phyloP scores from a whole-genome alignment of 129 eudicot genomes.

The Logfia minima region DNA sequence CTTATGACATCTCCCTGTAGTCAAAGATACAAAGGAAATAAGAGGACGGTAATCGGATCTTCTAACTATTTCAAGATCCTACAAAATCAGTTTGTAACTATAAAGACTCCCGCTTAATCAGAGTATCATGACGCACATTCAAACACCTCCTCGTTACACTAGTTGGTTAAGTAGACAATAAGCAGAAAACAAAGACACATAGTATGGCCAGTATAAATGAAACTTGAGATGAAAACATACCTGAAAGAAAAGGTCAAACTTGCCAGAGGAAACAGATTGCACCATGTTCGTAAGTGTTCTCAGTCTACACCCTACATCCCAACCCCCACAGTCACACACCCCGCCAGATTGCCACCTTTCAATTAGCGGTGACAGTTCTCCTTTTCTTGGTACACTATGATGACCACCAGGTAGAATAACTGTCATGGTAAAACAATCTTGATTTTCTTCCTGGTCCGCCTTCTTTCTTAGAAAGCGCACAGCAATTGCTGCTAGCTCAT shows the following conservation, averaged over 20 bases:
- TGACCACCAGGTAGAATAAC: conserved; percentile 75
- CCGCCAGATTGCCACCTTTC: conserved; percentile 84
- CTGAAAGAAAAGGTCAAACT: conserved; percentile 69
- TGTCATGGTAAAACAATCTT: conserved; percentile 42
- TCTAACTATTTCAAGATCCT: background rate
- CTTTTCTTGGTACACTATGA: conserved; percentile 71
- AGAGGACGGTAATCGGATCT: no score
- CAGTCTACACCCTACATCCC: conserved; percentile 87
- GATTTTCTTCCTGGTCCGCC: conserved; percentile 16
- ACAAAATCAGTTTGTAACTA: background rate
- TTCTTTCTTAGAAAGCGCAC: conserved; percentile 39
- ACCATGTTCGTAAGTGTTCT: conserved; percentile 44
- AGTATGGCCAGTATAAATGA: background rate
- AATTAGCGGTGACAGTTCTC: conserved; percentile 68
- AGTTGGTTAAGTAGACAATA: background rate
- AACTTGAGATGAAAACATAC: conserved; percentile 35
- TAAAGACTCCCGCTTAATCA: background rate
- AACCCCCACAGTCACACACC: conserved; percentile 90
- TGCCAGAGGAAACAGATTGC: conserved; percentile 27
- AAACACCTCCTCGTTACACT: background rate
- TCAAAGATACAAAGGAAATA: background rate
- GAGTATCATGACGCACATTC: background rate
- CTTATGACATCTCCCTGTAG: conserved; percentile 49
- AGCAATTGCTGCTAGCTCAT: conserved; percentile 74
- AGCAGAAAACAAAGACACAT: background rate